Evolutionary conservation across 2,329 filamentous ascomycete species (phyloP), one percentile per base, ranked within the genome.

Genomic region (Botrytis galanthina): DNA sequence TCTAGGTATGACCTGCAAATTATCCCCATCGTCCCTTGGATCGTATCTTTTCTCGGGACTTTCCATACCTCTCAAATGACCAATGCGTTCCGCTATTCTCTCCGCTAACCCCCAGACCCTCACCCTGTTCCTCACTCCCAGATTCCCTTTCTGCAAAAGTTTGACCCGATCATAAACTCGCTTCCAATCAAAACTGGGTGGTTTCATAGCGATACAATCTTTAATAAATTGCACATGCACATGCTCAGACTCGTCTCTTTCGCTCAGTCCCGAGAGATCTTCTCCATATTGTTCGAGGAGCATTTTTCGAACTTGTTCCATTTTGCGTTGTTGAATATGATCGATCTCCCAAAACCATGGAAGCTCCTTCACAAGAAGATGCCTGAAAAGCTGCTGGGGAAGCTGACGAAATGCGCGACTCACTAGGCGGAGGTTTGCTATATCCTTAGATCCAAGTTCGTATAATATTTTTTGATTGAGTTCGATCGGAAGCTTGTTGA

Each of bases 271-370:
- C 2, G 67, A 29, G 26, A 74, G 42, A 62, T 70, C 70, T 32
- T 70, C 61, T 18, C 72, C 74, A n/a, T 69, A 69, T 18, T 35
- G 22, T 14, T 26, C 32, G 18, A 64, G 44, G n/a, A 68, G 69
- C 26, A 12, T 14, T 6, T 63, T n/a, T 22, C 42, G 20, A 1
- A 18, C 46, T 18, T 42, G 14, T 37, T 66, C 35, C 32, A 70
- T 48, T 29, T 70, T 62, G 5, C 54, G 29, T 5, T 29, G 20
- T 32, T 64, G 37, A 22, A 75, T 35, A 18, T 73, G 62, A 59
- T 75, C 71, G 22, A 74, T 73, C 42, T 73, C 73, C 68, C 71
- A 74, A 26, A 72, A 74, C 71, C 71, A 75, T 1, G 73, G 74
- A 26, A 74, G 59, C 37, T 75, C 73, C 51, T 74, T 66, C 12